A percentile compares a stretch with the other conserved stretches of the same genome.
phyloP scores from a whole-genome alignment of 257 asterid genomes.

The Solanum appendiculatum region DNA sequence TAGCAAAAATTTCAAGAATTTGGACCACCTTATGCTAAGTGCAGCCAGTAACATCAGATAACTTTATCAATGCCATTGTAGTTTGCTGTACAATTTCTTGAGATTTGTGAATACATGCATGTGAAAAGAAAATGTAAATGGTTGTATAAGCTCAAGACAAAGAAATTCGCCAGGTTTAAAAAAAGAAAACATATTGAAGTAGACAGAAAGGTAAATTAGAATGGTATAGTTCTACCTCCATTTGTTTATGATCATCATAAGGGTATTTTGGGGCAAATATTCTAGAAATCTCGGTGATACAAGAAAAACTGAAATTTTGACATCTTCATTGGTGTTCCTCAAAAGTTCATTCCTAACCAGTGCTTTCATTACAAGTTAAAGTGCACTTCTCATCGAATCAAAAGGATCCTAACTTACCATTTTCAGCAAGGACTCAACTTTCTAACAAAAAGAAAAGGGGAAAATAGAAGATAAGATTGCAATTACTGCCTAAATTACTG shows the following conservation, averaged over 20 bases:
- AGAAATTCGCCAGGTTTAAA: neutral
- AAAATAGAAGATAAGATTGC: neutral
- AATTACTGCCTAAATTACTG: too few relatives aligned
- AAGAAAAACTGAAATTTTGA: slow-evolving; percentile 33
- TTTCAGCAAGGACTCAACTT: slow-evolving; percentile 28
- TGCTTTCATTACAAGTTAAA: slow-evolving; percentile 33
- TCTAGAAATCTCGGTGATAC: slow-evolving; percentile 47
- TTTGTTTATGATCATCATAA: slow-evolving; percentile 18
- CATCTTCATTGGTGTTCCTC: slow-evolving; percentile 14
- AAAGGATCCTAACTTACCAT: slow-evolving; percentile 39
- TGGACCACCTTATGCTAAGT: neutral
- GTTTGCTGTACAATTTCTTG: neutral
- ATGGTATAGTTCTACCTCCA: slow-evolving; percentile 22
- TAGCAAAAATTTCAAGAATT: neutral
- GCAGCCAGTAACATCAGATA: neutral
- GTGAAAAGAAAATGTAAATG: neutral
- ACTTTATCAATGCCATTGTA: neutral
- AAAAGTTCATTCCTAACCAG: slow-evolving; percentile 23
- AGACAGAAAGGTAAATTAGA: neutral
- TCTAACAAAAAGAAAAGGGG: slow-evolving; percentile 21
- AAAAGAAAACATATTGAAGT: neutral
- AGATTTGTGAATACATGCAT: neutral
- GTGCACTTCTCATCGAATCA: slow-evolving; percentile 13
- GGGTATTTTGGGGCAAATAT: slow-evolving; percentile 40
- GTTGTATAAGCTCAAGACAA: neutral